Conservation (phyloP, 106 monocot species). For the Ottelia alismoides region DNA sequence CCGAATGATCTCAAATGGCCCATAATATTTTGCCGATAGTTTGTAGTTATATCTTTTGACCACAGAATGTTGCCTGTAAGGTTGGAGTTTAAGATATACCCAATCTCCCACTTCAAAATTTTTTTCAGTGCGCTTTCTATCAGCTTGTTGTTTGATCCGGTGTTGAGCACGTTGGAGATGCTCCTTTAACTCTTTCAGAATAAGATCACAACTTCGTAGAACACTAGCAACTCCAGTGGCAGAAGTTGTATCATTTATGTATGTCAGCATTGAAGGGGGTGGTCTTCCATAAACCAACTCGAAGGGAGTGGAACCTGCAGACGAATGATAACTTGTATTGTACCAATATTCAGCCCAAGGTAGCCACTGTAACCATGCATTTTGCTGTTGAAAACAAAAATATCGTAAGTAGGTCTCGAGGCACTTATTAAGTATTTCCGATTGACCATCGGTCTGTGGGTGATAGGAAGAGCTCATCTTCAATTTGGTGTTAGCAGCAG, state of each 20-base stretch:
- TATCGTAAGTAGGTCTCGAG: no score
- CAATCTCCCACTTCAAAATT: background rate
- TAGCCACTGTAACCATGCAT: no score
- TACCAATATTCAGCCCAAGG: conserved; percentile 1
- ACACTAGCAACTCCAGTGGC: background rate
- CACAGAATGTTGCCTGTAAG: background rate
- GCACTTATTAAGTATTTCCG: no score
- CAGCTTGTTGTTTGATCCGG: background rate
- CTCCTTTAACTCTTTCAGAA: background rate
- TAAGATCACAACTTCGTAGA: background rate
- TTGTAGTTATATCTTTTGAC: background rate
- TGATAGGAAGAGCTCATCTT: no score
- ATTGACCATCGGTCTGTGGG: no score
- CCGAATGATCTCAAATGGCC: no score
- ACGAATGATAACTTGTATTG: background rate
- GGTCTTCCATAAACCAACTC: background rate
- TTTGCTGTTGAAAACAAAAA: no score
- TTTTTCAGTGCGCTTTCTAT: background rate
- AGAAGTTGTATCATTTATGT: background rate
- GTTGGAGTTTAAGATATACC: background rate
- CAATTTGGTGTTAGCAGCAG: no score
- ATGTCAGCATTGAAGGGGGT: background rate
- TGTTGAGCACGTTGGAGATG: background rate
- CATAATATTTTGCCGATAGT: no score
- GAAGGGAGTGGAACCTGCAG: background rate